Evolutionary conservation across 2,329 filamentous ascomycete genomes (phyloP), one percentile per base, ranked within the genome.

Genomic region (Cordyceps cateniannulata): DNA sequence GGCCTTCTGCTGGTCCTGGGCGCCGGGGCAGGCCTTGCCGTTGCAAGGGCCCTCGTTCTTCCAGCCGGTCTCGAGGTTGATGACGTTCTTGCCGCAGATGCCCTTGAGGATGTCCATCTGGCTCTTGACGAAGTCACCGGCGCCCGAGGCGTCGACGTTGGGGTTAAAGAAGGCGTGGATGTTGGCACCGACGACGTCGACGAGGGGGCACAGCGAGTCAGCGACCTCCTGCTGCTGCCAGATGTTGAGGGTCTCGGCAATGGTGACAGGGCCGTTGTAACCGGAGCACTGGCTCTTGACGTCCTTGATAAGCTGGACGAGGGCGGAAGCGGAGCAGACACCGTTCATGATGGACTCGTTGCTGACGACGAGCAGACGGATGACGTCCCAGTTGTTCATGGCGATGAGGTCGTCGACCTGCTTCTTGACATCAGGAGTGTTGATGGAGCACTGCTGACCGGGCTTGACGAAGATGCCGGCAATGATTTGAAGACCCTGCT

Each of bases 81-180:
- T 85, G 66, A 87, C 87, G 42, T 84, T 77, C 80, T 89, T 89
- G 72, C 82, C 83, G 84, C 93, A 98, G 68, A 91, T 78, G 50
- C 74, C 72, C 72, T 85, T 77, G 64, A 96, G 86, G 65, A 90
- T 80, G 51, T 85, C 77, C 65, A 96, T 84, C 82, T 96, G 87
- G 68, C 80, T 71, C 66, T 81, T 77, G 68, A 93, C 89, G 74
- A 97, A 97, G 57, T 78, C 73, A 72, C 93, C 93, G 60, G 93
- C 92, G 55, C 82, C 70, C 4, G 76, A 69, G 63, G 92, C 83
- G 25, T 76, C 71, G 65, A 87, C 82, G 62, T 82, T 78, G 50
- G 85, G 72, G 81, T 96, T 96, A 88, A 97, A 98, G 88, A 89
- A 97, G 67, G 93, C 87, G 80, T 98, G 93, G 70, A 96, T 86